These are phyloP conservation scores for Phytophthora sojae DNA, from an alignment of 352 stramenopile genomes.

Conservation along the genomic window DNA sequence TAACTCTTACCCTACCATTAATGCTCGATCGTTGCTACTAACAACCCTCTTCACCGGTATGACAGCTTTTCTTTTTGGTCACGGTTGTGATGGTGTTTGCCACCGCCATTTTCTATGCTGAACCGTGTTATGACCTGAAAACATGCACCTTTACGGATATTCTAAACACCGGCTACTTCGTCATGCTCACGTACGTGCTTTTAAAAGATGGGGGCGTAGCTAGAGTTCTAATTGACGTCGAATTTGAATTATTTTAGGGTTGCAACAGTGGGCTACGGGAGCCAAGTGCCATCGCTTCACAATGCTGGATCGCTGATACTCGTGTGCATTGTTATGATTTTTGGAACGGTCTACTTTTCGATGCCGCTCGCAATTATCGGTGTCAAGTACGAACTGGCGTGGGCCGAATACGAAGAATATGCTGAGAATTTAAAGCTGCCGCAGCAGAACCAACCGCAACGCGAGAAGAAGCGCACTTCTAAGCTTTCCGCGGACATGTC, in stretches of 20 bases:
- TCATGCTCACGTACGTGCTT: constrained; percentile 57
- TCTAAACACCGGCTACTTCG: constrained; percentile 67
- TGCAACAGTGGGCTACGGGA: constrained; percentile 64
- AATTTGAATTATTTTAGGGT: constrained; percentile 31
- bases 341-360: constrained; percentile 58
- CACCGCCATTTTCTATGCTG: constrained; percentile 61
- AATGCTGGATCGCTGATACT: constrained; percentile 47
- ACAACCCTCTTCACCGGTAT: too few species aligned
- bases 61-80: constrained; percentile 60
- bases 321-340: constrained; percentile 60
- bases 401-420: constrained; percentile 39
- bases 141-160: constrained; percentile 67
- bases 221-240: too few species aligned
- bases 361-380: constrained; percentile 69
- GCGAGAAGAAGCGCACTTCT: constrained; percentile 5
- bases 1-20: neutral
- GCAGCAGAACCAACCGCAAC: neutral
- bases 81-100: constrained; percentile 66
- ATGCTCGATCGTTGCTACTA: too few species aligned
- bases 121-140: constrained; percentile 61
- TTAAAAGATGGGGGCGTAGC: neutral
- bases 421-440: constrained; percentile 4
- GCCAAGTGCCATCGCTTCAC: constrained; percentile 53
- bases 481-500: constrained; percentile 11
- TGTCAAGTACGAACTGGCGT: constrained; percentile 59